A percentile compares a stretch with the other conserved stretches of the same genome.
These are phyloP conservation scores for Rhinocladiella similis DNA, from an alignment of 2,329 filamentous ascomycete species.

Conservation along the genomic window DNA sequence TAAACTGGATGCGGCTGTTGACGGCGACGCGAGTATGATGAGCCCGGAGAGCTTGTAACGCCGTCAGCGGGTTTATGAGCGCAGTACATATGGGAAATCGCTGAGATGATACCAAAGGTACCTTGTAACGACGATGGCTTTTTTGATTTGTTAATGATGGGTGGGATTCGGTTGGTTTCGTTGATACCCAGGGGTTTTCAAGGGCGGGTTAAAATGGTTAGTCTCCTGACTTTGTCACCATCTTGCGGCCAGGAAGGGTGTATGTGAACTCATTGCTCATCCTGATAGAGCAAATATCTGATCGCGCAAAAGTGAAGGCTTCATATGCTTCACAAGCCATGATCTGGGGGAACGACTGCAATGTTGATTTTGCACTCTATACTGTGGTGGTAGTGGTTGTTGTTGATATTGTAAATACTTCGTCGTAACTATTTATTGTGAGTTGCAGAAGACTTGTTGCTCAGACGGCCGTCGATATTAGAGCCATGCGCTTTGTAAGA, in stretches of 20 bases:
- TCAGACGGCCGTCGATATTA: too few species aligned
- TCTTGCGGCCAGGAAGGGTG: too few species aligned
- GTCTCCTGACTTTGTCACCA: background rate
- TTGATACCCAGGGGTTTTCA: background rate
- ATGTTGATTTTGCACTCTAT: background rate
- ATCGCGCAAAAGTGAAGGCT: background rate
- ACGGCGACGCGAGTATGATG: constrained; percentile 73
- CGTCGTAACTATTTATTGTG: background rate
- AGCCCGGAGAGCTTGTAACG: constrained; percentile 67
- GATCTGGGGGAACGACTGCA: background rate
- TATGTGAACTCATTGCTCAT: background rate
- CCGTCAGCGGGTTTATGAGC: background rate
- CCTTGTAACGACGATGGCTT: background rate
- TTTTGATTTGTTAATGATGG: background rate
- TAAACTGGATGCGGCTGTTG: constrained; percentile 40
- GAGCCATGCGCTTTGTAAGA: too few species aligned
- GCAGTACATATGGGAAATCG: background rate
- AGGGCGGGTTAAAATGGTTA: background rate
- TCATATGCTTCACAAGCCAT: background rate
- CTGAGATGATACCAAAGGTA: too few species aligned
- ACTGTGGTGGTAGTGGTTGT: too few species aligned
- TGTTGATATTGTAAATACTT: background rate
- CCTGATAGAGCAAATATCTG: background rate
- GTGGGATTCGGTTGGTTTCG: background rate
- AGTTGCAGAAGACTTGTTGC: too few species aligned